These are phyloP conservation scores for Arxiozyma heterogenica DNA, from an alignment of 1,139 yeast species.

Conservation along the genomic window DNA sequence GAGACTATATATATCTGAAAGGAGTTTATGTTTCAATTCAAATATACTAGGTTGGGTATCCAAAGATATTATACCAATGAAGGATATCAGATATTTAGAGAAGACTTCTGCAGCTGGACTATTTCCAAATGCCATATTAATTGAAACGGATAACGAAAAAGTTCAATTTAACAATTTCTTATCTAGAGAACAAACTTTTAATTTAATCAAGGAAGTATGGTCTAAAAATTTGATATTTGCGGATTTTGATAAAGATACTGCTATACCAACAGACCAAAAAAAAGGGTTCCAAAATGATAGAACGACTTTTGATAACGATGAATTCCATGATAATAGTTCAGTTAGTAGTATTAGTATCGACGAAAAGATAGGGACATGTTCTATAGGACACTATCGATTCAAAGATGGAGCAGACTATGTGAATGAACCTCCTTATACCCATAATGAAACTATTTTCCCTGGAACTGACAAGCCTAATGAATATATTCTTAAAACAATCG, in stretches of 20 bases:
- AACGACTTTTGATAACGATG: slow-evolving; percentile 5
- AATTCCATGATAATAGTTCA: slow-evolving; percentile 1
- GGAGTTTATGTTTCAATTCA: slow-evolving; percentile 80
- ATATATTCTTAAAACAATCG: slow-evolving; percentile 41
- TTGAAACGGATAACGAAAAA: slow-evolving; percentile 52
- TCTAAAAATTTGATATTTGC: slow-evolving; percentile 17
- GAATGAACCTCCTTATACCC: slow-evolving; percentile 36
- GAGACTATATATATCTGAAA: slow-evolving; percentile 72
- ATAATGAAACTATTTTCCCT: slow-evolving; percentile 38
- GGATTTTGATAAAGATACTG: slow-evolving; percentile 5
- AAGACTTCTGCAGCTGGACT: slow-evolving; percentile 81
- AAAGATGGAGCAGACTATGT: slow-evolving; percentile 26
- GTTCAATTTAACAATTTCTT: slow-evolving; percentile 85
- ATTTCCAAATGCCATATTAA: slow-evolving; percentile 83
- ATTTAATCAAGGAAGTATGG: slow-evolving; percentile 59
- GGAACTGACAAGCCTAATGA: slow-evolving; percentile 45
- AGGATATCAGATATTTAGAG: slow-evolving; percentile 66
- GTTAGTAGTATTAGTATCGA: slow-evolving; percentile 1
- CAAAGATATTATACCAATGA: slow-evolving; percentile 59
- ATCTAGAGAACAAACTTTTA: slow-evolving; percentile 71
- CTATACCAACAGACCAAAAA: slow-evolving; percentile 13
- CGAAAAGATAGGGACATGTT: background rate
- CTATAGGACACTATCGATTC: slow-evolving; percentile 17
- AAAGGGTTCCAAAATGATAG: slow-evolving; percentile 14
- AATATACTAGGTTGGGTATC: slow-evolving; percentile 91